A percentile compares a stretch with the other conserved stretches of the same genome.
These are phyloP conservation scores for Globisporangium cylindrosporum DNA, from an alignment of 352 stramenopile genomes.

Conservation along the genomic window DNA sequence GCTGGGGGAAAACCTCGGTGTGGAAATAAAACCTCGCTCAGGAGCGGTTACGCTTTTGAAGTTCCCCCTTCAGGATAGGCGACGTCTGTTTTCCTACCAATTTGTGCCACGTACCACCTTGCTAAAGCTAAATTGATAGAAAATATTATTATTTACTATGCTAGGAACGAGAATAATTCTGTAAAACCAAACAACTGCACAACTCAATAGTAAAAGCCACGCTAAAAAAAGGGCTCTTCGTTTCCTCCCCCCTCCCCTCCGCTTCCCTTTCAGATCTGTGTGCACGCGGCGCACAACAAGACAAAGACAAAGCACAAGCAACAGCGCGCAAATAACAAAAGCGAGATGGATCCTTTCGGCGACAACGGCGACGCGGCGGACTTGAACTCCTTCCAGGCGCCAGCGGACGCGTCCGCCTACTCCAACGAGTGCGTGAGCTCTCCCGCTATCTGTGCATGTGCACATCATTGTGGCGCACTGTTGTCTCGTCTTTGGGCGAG, in stretches of 20 bases:
- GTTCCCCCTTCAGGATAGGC: background rate
- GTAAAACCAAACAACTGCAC: background rate
- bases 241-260: background rate
- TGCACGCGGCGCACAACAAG: conserved; percentile 13
- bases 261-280: background rate
- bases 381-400: conserved; percentile 60
- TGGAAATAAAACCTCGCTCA: conserved; percentile 2
- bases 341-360: conserved; percentile 63
- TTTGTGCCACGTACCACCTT: background rate
- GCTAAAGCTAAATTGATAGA: background rate
- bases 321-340: conserved; percentile 15
- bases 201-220: background rate
- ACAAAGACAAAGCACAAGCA: conserved; percentile 25
- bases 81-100: background rate
- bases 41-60: background rate
- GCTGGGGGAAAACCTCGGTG: background rate
- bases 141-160: background rate
- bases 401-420: conserved; percentile 34
- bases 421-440: conserved; percentile 48
- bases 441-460: background rate
- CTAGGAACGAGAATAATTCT: background rate
- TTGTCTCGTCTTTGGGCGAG: background rate
- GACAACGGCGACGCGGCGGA: conserved; percentile 39
- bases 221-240: background rate
- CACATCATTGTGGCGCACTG: background rate